A percentile compares a stretch with the other conserved stretches of the same genome.
These are phyloP conservation scores for Diophrys appendiculata DNA, from an alignment of 73 alveolate genomes.

Conservation along the genomic window DNA sequence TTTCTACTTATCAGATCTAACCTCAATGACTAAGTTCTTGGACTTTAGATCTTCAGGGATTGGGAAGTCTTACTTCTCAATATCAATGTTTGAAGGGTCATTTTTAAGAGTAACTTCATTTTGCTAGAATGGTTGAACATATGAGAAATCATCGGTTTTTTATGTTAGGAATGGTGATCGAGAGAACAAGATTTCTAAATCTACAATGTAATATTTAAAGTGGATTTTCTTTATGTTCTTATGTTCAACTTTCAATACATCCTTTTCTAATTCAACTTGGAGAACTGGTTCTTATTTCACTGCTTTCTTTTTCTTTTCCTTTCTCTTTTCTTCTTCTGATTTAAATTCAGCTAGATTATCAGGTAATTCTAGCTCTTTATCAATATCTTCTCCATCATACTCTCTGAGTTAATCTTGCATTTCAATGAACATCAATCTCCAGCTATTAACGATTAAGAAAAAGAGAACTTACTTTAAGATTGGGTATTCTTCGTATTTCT, in stretches of 20 bases:
- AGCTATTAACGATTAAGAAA: too few species aligned
- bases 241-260: constrained; percentile 51
- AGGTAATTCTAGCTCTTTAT: constrained; percentile 26
- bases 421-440: constrained; percentile 84
- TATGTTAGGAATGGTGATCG: constrained; percentile 77
- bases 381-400: constrained; percentile 75
- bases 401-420: constrained; percentile 68
- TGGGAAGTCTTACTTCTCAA: too few species aligned
- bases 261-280: constrained; percentile 52
- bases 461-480: constrained; percentile 57
- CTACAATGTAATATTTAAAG: constrained; percentile 71
- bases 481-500: constrained; percentile 82
- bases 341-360: neutral
- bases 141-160: constrained; percentile 62
- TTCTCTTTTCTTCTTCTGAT: constrained; percentile 40
- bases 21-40: constrained; percentile 72
- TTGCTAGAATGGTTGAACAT: constrained; percentile 61
- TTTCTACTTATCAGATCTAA: constrained; percentile 51
- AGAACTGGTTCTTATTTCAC: constrained; percentile 61
- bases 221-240: constrained; percentile 59
- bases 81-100: constrained; percentile 7
- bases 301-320: constrained; percentile 66
- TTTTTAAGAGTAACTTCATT: constrained; percentile 49
- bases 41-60: constrained; percentile 71
- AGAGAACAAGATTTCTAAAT: constrained; percentile 78